Evolutionary conservation across 2,329 filamentous ascomycete species (phyloP), one percentile per base, ranked within the genome.

Genomic region (Monilinia fructicola): DNA sequence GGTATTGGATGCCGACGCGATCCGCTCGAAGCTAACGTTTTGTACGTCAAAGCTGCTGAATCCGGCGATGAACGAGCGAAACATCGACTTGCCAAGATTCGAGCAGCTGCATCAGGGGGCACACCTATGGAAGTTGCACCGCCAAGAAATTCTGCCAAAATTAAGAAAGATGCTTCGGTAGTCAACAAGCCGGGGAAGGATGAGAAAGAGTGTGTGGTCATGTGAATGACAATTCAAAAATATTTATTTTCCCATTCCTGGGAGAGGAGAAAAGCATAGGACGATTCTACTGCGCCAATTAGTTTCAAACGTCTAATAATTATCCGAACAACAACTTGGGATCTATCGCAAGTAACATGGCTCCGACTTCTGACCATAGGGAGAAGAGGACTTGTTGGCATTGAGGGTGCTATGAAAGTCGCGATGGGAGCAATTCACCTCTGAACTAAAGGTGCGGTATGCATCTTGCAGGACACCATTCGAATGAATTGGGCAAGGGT

Each of bases 1-100:
- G 95, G 95, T 69, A 97, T 99, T 73, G 95, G 95, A 60, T 97
- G 93, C 77, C 90, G 93, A 48, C 88, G 92, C 59, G 95, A 99
- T 77, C 88, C 94, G n/a, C 85, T 99, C 54, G 93, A 97, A 78
- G 94, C 95, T 72, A 99, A 99, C 75, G 91, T 97, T 42, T 98
- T 93, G 94, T 99, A 99, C 77, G 94, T 99, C 72, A 92, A 91
- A 78, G 95, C 95, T 6, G 94, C 95, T 21, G 94, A 97, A 72
- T 87, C 92, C 60, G 95, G 94, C 56, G 93, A 98, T 74, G 91
- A 95, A 73, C 87, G 93, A 67, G 95, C 95, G 61, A 94, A 90
- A 77, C 90, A 95, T 74, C 87, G 95, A 35, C 83, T 99, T 64
- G 87, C 90, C 26, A 91, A 93, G 52, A 99, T 99, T 69, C 87